Evolutionary conservation across 78 protist species (phyloP).

Genomic region (Dictyostelium brefeldianum): DNA sequence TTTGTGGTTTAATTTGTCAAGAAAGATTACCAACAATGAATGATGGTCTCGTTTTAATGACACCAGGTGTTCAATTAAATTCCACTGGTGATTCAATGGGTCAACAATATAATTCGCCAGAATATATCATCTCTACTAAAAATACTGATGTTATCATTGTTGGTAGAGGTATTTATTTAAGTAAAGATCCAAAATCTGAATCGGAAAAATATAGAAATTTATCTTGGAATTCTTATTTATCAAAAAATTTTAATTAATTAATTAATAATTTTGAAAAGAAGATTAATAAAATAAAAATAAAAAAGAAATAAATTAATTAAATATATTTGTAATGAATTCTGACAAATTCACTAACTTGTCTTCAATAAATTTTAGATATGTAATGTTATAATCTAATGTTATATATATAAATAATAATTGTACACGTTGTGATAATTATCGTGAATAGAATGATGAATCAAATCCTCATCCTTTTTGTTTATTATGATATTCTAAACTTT

Average conservation of each 20-base stretch:
- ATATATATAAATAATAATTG: too few relatives aligned
- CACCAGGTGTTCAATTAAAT: constrained; percentile 85
- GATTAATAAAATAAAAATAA: neutral
- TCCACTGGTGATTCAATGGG: constrained; percentile 87
- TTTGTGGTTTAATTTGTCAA: constrained; percentile 87
- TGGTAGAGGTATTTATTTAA: constrained; percentile 89
- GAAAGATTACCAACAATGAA: constrained; percentile 61
- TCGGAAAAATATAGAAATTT: constrained; percentile 61
- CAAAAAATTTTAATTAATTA: constrained; percentile 3
- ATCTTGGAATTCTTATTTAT: constrained; percentile 70
- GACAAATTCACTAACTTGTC: too few relatives aligned
- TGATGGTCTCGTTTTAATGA: constrained; percentile 79
- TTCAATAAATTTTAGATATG: too few relatives aligned
- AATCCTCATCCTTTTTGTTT: too few relatives aligned
- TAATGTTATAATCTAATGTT: too few relatives aligned
- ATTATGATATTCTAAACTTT: too few relatives aligned
- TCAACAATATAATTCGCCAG: constrained; percentile 93
- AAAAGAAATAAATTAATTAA: too few relatives aligned
- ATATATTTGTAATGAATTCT: too few relatives aligned
- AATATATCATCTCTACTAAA: constrained; percentile 61
- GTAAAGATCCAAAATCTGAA: constrained; percentile 36
- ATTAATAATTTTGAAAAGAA: neutral
- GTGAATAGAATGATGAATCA: too few relatives aligned
- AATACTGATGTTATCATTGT: constrained; percentile 90
- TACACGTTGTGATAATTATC: too few relatives aligned